Percentiles rank a stretch among this genome's conserved stretches.
These are phyloP conservation scores for Colletotrichum noveboracense DNA, from an alignment of 2,329 filamentous ascomycete genomes.

Conservation along the genomic window DNA sequence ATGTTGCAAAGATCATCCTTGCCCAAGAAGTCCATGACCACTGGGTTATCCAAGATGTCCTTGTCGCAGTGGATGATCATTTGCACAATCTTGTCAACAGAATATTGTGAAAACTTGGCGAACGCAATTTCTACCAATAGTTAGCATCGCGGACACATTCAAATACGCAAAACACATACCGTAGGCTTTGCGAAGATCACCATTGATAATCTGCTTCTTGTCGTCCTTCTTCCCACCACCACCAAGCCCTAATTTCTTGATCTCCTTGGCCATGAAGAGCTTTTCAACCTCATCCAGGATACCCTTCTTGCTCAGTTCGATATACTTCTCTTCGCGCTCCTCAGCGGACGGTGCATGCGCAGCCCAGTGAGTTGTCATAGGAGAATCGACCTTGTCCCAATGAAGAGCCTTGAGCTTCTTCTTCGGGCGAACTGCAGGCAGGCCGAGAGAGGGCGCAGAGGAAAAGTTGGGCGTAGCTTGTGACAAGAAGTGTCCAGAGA, in stretches of 20 bases:
- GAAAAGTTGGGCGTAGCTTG: slow-evolving; percentile 62
- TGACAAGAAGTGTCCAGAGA: slow-evolving; percentile 78
- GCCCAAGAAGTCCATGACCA: slow-evolving; percentile 96
- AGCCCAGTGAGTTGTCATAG: slow-evolving; percentile 92
- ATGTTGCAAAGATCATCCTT: slow-evolving; percentile 93
- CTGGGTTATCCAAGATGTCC: slow-evolving; percentile 84
- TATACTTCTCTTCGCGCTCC: slow-evolving; percentile 93
- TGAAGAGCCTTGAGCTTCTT: slow-evolving; percentile 99
- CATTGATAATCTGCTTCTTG: slow-evolving; percentile 96
- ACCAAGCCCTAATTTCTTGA: slow-evolving; percentile 80
- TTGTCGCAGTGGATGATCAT: slow-evolving; percentile 96
- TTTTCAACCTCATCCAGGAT: slow-evolving; percentile 98
- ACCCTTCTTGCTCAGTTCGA: slow-evolving; percentile 90
- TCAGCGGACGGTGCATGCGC: slow-evolving; percentile 84
- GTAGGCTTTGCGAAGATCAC: slow-evolving; percentile 86
- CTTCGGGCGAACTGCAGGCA: slow-evolving; percentile 88
- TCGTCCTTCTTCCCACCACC: slow-evolving; percentile 77
- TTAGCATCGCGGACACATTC: neutral
- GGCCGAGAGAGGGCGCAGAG: slow-evolving; percentile 62
- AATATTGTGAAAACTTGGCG: slow-evolving; percentile 86
- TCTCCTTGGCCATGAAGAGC: slow-evolving; percentile 96
- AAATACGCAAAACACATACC: slow-evolving; percentile 51
- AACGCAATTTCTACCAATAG: slow-evolving; percentile 75
- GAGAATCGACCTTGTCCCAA: slow-evolving; percentile 97
- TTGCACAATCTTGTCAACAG: slow-evolving; percentile 84